Base-by-base conservation (phyloP, 495 filamentous ascomycete species). In the Aspergillus bertholletiae region DNA sequence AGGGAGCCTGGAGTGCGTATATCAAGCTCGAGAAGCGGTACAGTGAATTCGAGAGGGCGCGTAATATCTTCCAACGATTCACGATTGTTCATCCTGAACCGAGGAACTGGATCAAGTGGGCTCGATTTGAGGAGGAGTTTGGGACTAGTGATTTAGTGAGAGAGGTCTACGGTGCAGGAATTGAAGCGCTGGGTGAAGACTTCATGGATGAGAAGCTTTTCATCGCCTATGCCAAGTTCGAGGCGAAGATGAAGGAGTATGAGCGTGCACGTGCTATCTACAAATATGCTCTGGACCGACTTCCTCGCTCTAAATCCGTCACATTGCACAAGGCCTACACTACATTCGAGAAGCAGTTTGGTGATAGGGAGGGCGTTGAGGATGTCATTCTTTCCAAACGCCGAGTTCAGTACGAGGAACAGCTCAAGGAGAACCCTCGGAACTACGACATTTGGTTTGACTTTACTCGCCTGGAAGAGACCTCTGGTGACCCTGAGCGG, bases 401-500 rank as follows among this genome's bases (percentile, higher is more conserved):
- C 55, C 73, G 94, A 55, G 87, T 96, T n/a, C 86, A 92, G 40
- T 98, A 96, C 68, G 91, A 96, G 71, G 91, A 96, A 59, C 87
- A 92, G 60, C 81, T 96, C 59, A 92, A 92, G 71, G 89, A 95
- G 68, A 96, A 92, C 59, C 84, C 89, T 0, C 88, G 91, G 58
- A 95, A 96, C 67, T 98, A 97, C 76, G 94, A 98, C 64, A 79
- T 85, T 49, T 98, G 94, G 94, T 90, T 98, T 59, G 93, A 97
- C 69, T 96, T 91, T 74, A 92, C 91, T 15, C 82, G 92, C 8
- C 74, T 98, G 9, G 94, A 98, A 63, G 94, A 98, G 65, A 83
- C 80, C 1, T 80, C 87, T 1, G 89, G 89, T 8, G 86, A 96
- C 63, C 67, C 83, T 1, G 90, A 95, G 49, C 80, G 87, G 8